These are phyloP conservation scores for Mariannaea sp. DNA, from an alignment of 2,329 filamentous ascomycete species.

Conservation along the genomic window DNA sequence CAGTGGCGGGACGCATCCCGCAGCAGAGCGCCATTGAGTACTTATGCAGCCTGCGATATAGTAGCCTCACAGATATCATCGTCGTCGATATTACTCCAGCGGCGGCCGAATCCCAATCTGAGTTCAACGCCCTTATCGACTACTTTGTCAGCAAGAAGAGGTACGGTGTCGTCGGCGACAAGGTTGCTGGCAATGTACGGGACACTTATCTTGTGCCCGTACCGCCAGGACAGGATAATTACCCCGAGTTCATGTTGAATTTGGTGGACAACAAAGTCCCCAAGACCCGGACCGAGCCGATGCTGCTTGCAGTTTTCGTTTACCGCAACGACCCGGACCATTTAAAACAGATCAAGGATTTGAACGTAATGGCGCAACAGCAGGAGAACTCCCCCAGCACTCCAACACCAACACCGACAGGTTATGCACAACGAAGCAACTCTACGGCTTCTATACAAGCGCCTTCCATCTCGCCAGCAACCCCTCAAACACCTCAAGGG, in stretches of 20 bases:
- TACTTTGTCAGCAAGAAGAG: slow-evolving; percentile 84
- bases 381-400: slow-evolving; percentile 34
- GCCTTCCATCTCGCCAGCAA: slow-evolving; percentile 60
- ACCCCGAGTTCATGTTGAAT: slow-evolving; percentile 87
- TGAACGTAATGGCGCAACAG: slow-evolving; percentile 6
- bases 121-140: slow-evolving; percentile 78
- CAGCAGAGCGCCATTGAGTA: slow-evolving; percentile 87
- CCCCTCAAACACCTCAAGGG: slow-evolving; percentile 43
- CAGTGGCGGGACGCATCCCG: slow-evolving; percentile 79
- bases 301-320: slow-evolving; percentile 84
- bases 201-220: slow-evolving; percentile 93
- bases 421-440: slow-evolving; percentile 48
- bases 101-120: slow-evolving; percentile 61
- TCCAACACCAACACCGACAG: slow-evolving; percentile 45
- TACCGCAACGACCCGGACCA: slow-evolving; percentile 66
- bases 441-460: slow-evolving; percentile 51
- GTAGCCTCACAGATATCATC: slow-evolving; percentile 79
- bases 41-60: slow-evolving; percentile 83
- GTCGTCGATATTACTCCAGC: slow-evolving; percentile 74
- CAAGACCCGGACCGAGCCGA: slow-evolving; percentile 70
- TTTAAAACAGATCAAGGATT: slow-evolving; percentile 38
- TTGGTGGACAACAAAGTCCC: slow-evolving; percentile 85
- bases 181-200: slow-evolving; percentile 74
- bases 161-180: slow-evolving; percentile 86
- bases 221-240: slow-evolving; percentile 68